Base-by-base conservation (phyloP, 2,329 filamentous ascomycete genomes). In the Epichloe coenophiala region DNA sequence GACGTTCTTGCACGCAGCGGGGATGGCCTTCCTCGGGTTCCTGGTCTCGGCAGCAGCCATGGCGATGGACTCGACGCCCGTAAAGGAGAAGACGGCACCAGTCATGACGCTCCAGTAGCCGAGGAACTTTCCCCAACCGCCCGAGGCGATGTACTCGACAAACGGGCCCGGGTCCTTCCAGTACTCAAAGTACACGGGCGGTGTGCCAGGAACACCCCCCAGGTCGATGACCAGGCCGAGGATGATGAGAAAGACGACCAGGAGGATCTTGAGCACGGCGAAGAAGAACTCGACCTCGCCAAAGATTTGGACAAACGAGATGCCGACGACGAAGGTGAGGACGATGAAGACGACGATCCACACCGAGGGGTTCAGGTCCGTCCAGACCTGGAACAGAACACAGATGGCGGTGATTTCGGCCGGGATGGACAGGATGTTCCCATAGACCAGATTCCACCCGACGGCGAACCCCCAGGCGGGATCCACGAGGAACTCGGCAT, bases 91-190 rank as follows among this genome's bases (percentile, higher is more conserved):
- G 45, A 84, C 79, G 50, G 83, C 80, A 19, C 78, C 78, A 11
- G 74, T 76, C 47, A 78, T 77, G 45, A 81, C 75, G 38, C 80
- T 77, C 50, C 77, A 75, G 58, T 86, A 80, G 7, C 84, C 84
- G 4, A 86, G 70, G 59, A 88, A 87, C 13, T 72, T 70, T 13
- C 83, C 83, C 68, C 72, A 78, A 33, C 76, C 68, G 0, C 78
- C 74, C 0, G 67, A 68, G 3, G 72, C 71, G 15, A 85, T 75
- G 59, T 83, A 78, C 57, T 83, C 77, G 36, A 82, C 79, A 57
- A 85, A 83, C 0, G 82, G 79, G 1, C 81, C 83, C 0, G 84
- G 84, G 35, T 80, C 65, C 49, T 70, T 76, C 85, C 84, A 89
- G 64, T 85, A 86, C 39, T 71, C 65, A 63, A 87, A 87, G 2